Evolutionary conservation across 306 rosid genomes (phyloP).

Genomic region (Vigna radiata): DNA sequence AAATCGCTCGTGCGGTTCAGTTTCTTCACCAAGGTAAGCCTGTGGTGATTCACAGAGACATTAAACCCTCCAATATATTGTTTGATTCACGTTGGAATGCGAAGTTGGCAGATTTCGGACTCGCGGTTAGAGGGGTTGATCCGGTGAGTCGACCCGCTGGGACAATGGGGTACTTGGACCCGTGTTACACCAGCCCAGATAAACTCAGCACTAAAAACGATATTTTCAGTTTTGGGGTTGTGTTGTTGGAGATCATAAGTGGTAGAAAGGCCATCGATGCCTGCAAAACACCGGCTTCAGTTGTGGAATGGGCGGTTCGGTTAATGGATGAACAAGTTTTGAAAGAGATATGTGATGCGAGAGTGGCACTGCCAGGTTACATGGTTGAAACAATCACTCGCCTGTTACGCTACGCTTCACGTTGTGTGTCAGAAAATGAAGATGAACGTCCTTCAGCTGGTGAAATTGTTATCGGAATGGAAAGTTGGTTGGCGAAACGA

Average conservation of each 20-base stretch:
- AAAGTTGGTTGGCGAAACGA: conserved; percentile 35
- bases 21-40: conserved; percentile 59
- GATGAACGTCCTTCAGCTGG: conserved; percentile 52
- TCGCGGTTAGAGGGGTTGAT: conserved; percentile 45
- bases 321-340: conserved; percentile 32
- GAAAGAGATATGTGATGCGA: conserved; percentile 40
- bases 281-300: conserved; percentile 39
- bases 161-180: conserved; percentile 70
- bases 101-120: conserved; percentile 72
- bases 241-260: conserved; percentile 61
- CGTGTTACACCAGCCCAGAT: conserved; percentile 53
- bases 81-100: conserved; percentile 59
- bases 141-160: conserved; percentile 55
- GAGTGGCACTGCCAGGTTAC: conserved; percentile 20
- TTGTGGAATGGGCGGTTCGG: conserved; percentile 61
- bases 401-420: conserved; percentile 42
- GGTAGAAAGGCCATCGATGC: conserved; percentile 59
- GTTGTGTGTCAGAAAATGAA: conserved; percentile 53
- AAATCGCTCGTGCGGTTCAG: conserved; percentile 51
- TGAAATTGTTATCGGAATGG: conserved; percentile 52
- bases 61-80: conserved; percentile 61
- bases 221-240: conserved; percentile 66
- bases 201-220: conserved; percentile 64
- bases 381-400: conserved; percentile 36
- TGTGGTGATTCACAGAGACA: conserved; percentile 64